Base-by-base conservation (phyloP, 2,329 filamentous ascomycete species). In the Monosporascus sp. region DNA sequence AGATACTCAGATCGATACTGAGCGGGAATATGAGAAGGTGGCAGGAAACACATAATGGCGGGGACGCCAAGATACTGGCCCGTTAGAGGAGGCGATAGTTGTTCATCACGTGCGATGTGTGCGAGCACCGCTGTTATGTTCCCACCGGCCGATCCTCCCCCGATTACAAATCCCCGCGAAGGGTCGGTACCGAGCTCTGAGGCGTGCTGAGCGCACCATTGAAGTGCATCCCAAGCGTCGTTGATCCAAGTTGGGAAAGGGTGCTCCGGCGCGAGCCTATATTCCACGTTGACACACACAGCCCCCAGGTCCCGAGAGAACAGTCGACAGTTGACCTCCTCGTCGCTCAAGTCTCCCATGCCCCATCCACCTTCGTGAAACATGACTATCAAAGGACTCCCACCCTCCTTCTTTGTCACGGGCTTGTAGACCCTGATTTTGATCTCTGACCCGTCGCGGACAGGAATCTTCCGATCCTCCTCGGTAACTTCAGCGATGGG, bases 131-230 rank as follows among this genome's bases (percentile, higher is more conserved):
- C 68, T 6, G 67, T 55, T 22, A 75, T 65, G 48, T 72, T 72
- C 14, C 67, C 74, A 17, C 75, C 75, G 5, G 78, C 75, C 11
- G 73, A 77, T 1, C 70, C 69, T 1, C 78, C 78, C 17, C 75
- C 76, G 14, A 79, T 52, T n/a, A 81, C 55, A 55, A 81, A 79
- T 0, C 76, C 77, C 14, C 66, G 65, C 5, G 65, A 62, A 0
- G 73, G 69, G 52, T 78, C 69, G 9, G 72, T 72, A 7, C 67
- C 69, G 4, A 77, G 58, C 2, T 64, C 51, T 20, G 61, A 37
- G 18, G 74, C 72, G 52, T 78, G 73, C 15, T 65, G 55, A 14
- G 68, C 69, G 37, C 65, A 63, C 74, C 74, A 79, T 62, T 72
- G 63, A 46, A 78, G 53, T 6, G 69, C 70, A 60, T 79, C 76